phyloP scores from a whole-genome alignment of 2,329 filamentous ascomycete genomes.

The Fusarium veterinarium region DNA sequence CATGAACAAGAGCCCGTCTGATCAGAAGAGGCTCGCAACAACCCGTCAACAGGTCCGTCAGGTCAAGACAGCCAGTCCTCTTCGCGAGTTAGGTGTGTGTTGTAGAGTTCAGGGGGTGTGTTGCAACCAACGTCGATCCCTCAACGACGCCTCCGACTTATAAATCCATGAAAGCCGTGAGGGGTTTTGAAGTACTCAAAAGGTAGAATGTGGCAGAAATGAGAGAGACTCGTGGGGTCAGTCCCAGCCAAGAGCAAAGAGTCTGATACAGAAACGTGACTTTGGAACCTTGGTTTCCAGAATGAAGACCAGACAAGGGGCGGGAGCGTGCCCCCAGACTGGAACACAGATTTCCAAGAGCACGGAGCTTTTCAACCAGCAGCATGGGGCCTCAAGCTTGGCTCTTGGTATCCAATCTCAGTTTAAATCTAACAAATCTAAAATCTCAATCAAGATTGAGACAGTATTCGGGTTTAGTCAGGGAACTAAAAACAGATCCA shows the following conservation, averaged over 20 bases:
- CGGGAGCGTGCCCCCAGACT: constrained; percentile 16
- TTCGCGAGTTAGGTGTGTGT: constrained; percentile 21
- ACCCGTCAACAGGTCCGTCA: neutral
- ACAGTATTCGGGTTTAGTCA: constrained; percentile 22
- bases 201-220: neutral
- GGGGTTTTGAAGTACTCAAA: constrained; percentile 1
- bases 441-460: constrained; percentile 8
- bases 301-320: constrained; percentile 13
- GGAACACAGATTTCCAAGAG: constrained; percentile 7
- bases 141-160: constrained; percentile 25
- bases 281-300: constrained; percentile 15
- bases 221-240: neutral
- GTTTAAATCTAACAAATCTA: neutral
- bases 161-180: constrained; percentile 11
- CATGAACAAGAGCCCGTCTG: constrained; percentile 21
- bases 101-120: constrained; percentile 33
- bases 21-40: constrained; percentile 27
- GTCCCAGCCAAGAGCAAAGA: neutral
- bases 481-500: constrained; percentile 19
- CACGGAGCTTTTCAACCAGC: constrained; percentile 32
- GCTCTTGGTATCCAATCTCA: constrained; percentile 1
- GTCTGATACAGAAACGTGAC: constrained; percentile 11
- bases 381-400: constrained; percentile 9
- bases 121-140: constrained; percentile 31
- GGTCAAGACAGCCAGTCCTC: neutral